Evolutionary conservation across 2,329 filamentous ascomycete species (phyloP).

Genomic region (Curvularia lunata): DNA sequence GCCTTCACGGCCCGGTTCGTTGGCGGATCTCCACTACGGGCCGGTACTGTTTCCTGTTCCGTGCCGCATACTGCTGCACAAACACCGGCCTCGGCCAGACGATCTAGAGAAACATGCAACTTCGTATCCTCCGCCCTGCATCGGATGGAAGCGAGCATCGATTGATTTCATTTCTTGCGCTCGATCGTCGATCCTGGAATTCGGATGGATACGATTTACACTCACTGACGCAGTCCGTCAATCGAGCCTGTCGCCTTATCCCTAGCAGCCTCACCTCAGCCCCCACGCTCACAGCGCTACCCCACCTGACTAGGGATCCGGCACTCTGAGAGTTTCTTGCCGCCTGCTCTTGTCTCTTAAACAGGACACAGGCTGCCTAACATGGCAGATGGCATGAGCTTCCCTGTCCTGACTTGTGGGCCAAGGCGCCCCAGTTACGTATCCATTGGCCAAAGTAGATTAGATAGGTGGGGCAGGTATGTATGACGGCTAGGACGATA

Average conservation of each 20-base stretch:
- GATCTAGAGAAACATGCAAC: background rate
- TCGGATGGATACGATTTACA: background rate
- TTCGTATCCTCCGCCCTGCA: background rate
- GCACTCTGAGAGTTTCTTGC: conserved; percentile 5
- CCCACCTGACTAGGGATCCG: conserved; percentile 4
- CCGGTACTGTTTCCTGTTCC: conserved; percentile 1
- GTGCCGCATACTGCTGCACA: background rate
- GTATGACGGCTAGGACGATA: conserved; percentile 2
- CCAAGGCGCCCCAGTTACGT: conserved; percentile 8
- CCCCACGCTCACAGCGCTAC: conserved; percentile 3
- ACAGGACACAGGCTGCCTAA: conserved; percentile 15
- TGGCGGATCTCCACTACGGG: conserved; percentile 4
- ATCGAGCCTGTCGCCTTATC: background rate
- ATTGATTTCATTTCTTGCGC: background rate
- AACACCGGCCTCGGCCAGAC: background rate
- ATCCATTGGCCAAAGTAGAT: conserved; percentile 21
- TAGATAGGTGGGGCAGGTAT: conserved; percentile 11
- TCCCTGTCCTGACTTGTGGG: conserved; percentile 12
- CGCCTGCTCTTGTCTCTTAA: conserved; percentile 3
- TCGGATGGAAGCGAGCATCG: background rate
- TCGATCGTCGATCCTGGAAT: background rate
- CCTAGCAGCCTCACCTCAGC: conserved; percentile 3
- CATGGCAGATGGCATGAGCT: conserved; percentile 12
- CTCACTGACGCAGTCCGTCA: background rate
- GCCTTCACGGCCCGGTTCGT: conserved; percentile 1